A percentile compares a stretch with the other conserved stretches of the same genome.
Conservation (phyloP, 2,329 filamentous ascomycete species). For the Stachybotrys echinatus region DNA sequence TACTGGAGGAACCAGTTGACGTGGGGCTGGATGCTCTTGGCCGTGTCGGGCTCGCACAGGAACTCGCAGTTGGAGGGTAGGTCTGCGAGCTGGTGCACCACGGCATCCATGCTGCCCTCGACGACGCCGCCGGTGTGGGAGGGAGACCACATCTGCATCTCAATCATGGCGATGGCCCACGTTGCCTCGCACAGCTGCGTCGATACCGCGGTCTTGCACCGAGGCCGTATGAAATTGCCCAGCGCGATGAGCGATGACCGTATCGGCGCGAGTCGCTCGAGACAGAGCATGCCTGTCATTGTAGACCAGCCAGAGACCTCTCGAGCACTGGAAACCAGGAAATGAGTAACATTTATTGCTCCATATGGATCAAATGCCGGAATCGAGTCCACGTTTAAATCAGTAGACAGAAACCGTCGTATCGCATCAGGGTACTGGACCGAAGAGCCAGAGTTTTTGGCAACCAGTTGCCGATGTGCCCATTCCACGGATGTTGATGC, state of each 20-base stretch:
- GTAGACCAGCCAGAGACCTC: no score
- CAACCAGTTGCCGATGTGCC: no score
- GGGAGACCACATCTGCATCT: conserved; percentile 34
- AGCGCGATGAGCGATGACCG: conserved; percentile 28
- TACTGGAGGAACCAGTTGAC: conserved; percentile 33
- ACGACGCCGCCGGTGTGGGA: conserved; percentile 33
- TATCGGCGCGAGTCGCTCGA: conserved; percentile 28
- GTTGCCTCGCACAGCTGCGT: conserved; percentile 26
- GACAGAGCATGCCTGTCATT: no score
- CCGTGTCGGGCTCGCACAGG: conserved; percentile 22
- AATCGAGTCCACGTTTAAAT: no score
- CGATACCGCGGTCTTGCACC: conserved; percentile 5
- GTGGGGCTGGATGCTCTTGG: conserved; percentile 25
- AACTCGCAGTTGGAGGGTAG: conserved; percentile 23
- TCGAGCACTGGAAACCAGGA: no score
- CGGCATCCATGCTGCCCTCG: conserved; percentile 26
- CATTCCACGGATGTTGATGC: no score
- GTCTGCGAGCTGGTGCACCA: conserved; percentile 23
- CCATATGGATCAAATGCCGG: no score
- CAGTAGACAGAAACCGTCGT: no score
- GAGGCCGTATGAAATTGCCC: conserved; percentile 19
- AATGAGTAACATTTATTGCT: no score
- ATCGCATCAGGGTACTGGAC: no score
- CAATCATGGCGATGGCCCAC: conserved; percentile 36
- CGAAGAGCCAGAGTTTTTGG: no score